A percentile compares a stretch with the other conserved stretches of the same genome.
These are phyloP conservation scores for Colletotrichum nymphaeae DNA, from an alignment of 2,329 filamentous ascomycete genomes.

Conservation along the genomic window DNA sequence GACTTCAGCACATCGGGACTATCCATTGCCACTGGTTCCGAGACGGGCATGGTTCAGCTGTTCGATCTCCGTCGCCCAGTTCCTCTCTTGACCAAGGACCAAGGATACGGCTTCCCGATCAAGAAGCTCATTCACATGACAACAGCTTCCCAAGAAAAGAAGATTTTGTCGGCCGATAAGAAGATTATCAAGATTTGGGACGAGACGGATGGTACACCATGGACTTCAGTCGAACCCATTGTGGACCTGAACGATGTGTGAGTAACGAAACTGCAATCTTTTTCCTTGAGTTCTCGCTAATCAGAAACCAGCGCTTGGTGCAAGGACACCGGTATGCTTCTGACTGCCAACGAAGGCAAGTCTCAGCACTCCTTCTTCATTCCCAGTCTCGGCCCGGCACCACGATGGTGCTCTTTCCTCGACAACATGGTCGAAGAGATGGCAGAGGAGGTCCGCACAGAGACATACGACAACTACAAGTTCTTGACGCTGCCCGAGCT, in stretches of 20 bases:
- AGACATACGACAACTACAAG: slow-evolving; percentile 99
- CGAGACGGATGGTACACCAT: slow-evolving; percentile 81
- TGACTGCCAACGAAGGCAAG: slow-evolving; percentile 96
- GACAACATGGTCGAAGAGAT: slow-evolving; percentile 99
- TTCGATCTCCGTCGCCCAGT: slow-evolving; percentile 92
- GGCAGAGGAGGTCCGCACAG: slow-evolving; percentile 82
- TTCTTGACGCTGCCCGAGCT: slow-evolving; percentile 93
- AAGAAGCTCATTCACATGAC: slow-evolving; percentile 83
- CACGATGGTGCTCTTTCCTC: slow-evolving; percentile 95
- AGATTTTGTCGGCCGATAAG: slow-evolving; percentile 92
- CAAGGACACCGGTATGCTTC: slow-evolving; percentile 90
- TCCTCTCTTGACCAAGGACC: slow-evolving; percentile 90
- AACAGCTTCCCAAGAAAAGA: slow-evolving; percentile 80
- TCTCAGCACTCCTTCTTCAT: slow-evolving; percentile 97
- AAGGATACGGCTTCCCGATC: slow-evolving; percentile 94
- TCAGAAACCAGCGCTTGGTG: slow-evolving; percentile 74
- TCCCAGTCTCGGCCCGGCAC: slow-evolving; percentile 90
- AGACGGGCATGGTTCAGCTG: slow-evolving; percentile 86
- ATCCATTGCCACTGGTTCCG: slow-evolving; percentile 88
- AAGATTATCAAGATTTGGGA: slow-evolving; percentile 98
- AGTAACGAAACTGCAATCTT: not conserved
- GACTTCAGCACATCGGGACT: slow-evolving; percentile 88
- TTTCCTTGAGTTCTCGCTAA: not conserved
- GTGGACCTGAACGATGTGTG: slow-evolving; percentile 92
- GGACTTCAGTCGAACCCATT: slow-evolving; percentile 94